These are phyloP conservation scores for Metschnikowia lochheadii DNA, from an alignment of 805 yeast genomes.

Conservation along the genomic window DNA sequence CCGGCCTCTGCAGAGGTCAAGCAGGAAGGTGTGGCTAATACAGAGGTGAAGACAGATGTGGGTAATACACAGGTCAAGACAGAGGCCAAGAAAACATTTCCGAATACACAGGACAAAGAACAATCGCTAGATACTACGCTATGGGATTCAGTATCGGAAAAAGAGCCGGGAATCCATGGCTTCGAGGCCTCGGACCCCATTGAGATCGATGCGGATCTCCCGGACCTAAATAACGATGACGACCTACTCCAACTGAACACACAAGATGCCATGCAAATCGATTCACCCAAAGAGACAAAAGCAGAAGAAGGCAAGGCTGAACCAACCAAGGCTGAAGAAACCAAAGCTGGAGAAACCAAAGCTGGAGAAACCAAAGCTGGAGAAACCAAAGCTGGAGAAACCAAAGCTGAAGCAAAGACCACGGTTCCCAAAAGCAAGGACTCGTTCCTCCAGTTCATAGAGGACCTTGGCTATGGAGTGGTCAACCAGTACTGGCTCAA, in stretches of 20 bases:
- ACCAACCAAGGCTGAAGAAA: too few species aligned
- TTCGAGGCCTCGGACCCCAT: background rate
- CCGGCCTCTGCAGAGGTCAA: background rate
- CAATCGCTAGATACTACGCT: background rate
- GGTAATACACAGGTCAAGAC: conserved; percentile 1
- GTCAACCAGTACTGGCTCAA: conserved; percentile 57
- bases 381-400: too few species aligned
- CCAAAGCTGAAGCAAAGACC: too few species aligned
- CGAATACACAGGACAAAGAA: background rate
- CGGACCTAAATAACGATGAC: background rate
- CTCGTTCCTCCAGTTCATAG: conserved; percentile 42
- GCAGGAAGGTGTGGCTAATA: background rate
- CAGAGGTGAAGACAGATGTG: background rate
- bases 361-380: too few species aligned
- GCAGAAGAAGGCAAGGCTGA: background rate
- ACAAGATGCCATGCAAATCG: conserved; percentile 5
- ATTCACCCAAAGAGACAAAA: background rate
- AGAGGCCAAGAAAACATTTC: background rate
- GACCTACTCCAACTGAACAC: background rate
- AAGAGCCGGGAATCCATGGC: background rate
- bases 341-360: too few species aligned
- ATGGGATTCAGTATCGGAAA: background rate
- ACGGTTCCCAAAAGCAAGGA: conserved; percentile 20
- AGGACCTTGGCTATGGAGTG: conserved; percentile 66
- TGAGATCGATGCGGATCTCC: conserved; percentile 1